phyloP scores from a whole-genome alignment of 371 early-diverging fungal species.

The Zychaea mexicana region DNA sequence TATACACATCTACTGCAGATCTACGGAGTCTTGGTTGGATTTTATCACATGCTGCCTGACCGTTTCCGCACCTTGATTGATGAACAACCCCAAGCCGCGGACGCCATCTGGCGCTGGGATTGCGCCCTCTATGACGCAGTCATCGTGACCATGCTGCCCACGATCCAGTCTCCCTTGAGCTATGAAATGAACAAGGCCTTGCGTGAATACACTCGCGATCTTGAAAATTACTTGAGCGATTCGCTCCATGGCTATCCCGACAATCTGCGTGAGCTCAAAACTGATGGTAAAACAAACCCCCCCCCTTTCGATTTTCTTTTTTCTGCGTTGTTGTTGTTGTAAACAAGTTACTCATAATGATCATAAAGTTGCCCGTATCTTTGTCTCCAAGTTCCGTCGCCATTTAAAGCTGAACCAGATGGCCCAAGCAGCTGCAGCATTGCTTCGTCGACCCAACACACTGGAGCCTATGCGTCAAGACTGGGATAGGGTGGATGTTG shows the following conservation, averaged over 20 bases:
- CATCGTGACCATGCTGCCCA: conserved; percentile 41
- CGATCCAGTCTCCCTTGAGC: conserved; percentile 30
- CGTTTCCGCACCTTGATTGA: conserved; percentile 18
- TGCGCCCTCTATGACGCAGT: conserved; percentile 57
- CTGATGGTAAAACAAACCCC: conserved; percentile 38
- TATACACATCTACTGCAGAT: conserved; percentile 1
- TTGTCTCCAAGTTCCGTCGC: conserved; percentile 54
- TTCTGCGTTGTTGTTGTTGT: no score
- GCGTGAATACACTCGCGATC: conserved; percentile 44
- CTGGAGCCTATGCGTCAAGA: conserved; percentile 43
- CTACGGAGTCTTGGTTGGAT: conserved; percentile 7
- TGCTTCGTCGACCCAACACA: conserved; percentile 33
- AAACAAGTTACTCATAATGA: neutral
- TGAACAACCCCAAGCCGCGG: conserved; percentile 33
- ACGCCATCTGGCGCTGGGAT: conserved; percentile 59
- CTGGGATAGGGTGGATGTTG: conserved; percentile 56
- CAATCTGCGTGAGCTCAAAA: conserved; percentile 31
- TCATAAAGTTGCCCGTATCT: conserved; percentile 51
- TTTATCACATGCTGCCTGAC: conserved; percentile 32
- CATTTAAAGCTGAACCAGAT: conserved; percentile 54
- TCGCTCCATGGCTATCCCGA: conserved; percentile 32
- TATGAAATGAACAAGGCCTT: conserved; percentile 32
- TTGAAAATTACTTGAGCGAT: conserved; percentile 32
- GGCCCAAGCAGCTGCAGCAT: conserved; percentile 45
- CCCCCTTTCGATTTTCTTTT: no score